Base-by-base conservation (phyloP, 2,329 filamentous ascomycete genomes). In the Aspergillus nomiae region DNA sequence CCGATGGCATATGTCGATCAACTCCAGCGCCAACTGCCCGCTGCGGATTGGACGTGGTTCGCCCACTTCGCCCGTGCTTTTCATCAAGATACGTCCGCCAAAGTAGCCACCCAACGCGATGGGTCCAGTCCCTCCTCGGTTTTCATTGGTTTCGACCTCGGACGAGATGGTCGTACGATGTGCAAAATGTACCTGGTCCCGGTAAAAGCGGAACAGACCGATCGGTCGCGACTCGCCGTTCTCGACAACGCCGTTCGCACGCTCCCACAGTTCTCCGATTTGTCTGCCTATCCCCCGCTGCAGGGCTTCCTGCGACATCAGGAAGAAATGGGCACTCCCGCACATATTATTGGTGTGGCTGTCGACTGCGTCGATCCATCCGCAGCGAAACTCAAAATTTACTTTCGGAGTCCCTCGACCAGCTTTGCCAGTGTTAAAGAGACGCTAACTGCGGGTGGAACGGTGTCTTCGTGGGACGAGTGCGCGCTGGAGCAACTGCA, bases 61-160 rank as follows among this genome's bases (percentile, higher is more conserved):
- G 11, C 45, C 24, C 59, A 61, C 43, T 61, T 61, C 38, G n/a
- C 43, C n/a, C 43, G 43, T 21, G 43, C 38, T 41, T 41, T 41
- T 9, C 6, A 41, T 10, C 38, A 10, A 9, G 38, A 41, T 16
- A 41, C 38, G 9, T 10, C 38, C 38, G 38, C 38, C 38, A 41
- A 41, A n/a, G 19, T 41, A 41, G 38, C 38, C 3, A 3, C 38
- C 38, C 8, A 8, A 8, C 19, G n/a, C 14, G 8, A 9, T n/a
- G 38, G 38, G 38, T n/a, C 38, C 38, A 41, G 38, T n/a, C 38
- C 19, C 16, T 41, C 38, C 19, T 41, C 38, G 2, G 38, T 41
- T 41, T 41, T 41, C 16, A 41, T 41, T 41, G 38, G 38, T 9
- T 41, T 41, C 38, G 38, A 41, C 38, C 38, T 41, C 38, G 38